Base-by-base conservation (phyloP, 768 basidiomycete species). In the Mycena rebaudengoi region DNA sequence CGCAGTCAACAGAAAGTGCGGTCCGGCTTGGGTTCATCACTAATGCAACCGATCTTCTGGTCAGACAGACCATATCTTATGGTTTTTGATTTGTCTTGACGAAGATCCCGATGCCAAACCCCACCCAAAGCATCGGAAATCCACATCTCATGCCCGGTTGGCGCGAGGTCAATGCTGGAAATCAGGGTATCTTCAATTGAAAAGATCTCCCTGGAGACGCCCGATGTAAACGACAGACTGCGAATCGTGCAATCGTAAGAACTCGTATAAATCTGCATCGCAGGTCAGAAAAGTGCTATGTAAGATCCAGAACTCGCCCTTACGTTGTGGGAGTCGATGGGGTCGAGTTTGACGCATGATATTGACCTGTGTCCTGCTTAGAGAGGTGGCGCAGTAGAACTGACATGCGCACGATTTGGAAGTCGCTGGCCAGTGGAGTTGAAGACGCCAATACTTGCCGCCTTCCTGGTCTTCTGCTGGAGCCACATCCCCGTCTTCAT, bases 201-300 rank as follows among this genome's bases (percentile, higher is more conserved):
- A 69, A 84, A 91, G 18, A 95, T 74, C 73, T 95, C 91, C 25
- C 79, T 80, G 3, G 94, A 92, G 30, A 89, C 77, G 1, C 90
- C 90, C 2, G 91, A 86, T 18, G 85, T 86, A 64, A 95, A 91
- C 3, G 90, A 91, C 18, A 92, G 80, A 48, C 79, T 80, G 21
- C 94, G 89, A 61, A 95, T 76, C 3, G 90, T 94, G 70, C 88
- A 89, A 70, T 95, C 94, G 65, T 95, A 95, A 12, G 94, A 86
- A 43, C 87, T 89, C 12, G 92, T 95, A 70, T 88, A 94, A 13
- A 95, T 76, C 93, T 94, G 60, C 11, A 45, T 8, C 8, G 23
- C 21, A 40, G 53, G 25, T 65, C 28, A 60, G 54, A 49, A 28
- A 61, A 25, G 37, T 45, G 39, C 23, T 39, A 16, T 54, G 53